Evolutionary conservation across 495 filamentous ascomycete species (phyloP).

Genomic region (Talaromyces nanjingensis): DNA sequence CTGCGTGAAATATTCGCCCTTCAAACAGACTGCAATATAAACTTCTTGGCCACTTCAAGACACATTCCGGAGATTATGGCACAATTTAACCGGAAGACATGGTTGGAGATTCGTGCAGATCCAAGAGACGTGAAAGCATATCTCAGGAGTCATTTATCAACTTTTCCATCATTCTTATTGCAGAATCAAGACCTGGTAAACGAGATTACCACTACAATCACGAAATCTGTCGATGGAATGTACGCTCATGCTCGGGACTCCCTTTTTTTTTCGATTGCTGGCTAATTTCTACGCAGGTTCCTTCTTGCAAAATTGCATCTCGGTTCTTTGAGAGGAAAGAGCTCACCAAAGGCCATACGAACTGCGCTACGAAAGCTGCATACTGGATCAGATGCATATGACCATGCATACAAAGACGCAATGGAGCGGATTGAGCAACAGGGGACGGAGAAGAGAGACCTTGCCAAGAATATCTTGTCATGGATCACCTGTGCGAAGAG

Average conservation of each 20-base stretch:
- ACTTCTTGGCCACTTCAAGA: constrained; percentile 31
- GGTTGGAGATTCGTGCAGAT: constrained; percentile 32
- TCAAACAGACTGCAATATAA: neutral
- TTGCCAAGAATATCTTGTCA: constrained; percentile 5
- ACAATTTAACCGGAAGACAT: constrained; percentile 13
- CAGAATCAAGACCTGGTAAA: constrained; percentile 1
- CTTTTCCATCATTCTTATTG: constrained; percentile 3
- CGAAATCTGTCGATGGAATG: constrained; percentile 11
- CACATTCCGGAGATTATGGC: constrained; percentile 23
- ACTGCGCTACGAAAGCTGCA: neutral
- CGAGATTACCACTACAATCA: constrained; percentile 6
- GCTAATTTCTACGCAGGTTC: constrained; percentile 9
- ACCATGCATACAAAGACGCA: constrained; percentile 10
- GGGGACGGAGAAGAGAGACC: neutral
- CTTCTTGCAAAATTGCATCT: constrained; percentile 9
- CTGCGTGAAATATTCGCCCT: constrained; percentile 12
- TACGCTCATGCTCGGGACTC: neutral
- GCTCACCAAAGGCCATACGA: neutral
- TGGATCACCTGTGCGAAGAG: constrained; percentile 21
- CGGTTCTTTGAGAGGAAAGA: neutral
- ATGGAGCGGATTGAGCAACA: constrained; percentile 10
- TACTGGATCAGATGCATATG: neutral
- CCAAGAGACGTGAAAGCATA: constrained; percentile 27
- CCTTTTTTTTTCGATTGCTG: neutral
- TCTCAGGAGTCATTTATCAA: constrained; percentile 10